These are phyloP conservation scores for Tephrocybe sp. DNA, from an alignment of 768 basidiomycete genomes.

Conservation along the genomic window DNA sequence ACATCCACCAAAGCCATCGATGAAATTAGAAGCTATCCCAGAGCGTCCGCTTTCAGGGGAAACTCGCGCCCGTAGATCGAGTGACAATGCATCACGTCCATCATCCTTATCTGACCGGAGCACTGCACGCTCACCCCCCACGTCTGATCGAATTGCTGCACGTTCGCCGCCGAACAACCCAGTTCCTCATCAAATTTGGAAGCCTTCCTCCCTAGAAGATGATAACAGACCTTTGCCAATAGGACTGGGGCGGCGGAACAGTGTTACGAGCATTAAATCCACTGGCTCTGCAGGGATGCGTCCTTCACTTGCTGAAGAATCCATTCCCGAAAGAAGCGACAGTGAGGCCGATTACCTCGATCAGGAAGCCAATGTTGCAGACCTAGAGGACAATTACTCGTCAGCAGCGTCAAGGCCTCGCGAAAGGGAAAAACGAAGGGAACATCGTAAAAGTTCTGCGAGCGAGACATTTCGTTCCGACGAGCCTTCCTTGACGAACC, in stretches of 20 bases:
- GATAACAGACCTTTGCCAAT: slow-evolving; percentile 38
- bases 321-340: slow-evolving; percentile 34
- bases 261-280: slow-evolving; percentile 48
- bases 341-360: slow-evolving; percentile 16
- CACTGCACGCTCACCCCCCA: slow-evolving; percentile 29
- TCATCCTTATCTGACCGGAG: slow-evolving; percentile 28
- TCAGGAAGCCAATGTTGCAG: slow-evolving; percentile 1
- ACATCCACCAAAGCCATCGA: neutral
- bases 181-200: slow-evolving; percentile 46
- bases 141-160: too few species aligned
- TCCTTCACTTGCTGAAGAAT: slow-evolving; percentile 36
- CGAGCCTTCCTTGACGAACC: slow-evolving; percentile 8
- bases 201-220: slow-evolving; percentile 43
- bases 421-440: slow-evolving; percentile 19
- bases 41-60: neutral
- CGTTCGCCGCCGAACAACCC: slow-evolving; percentile 25
- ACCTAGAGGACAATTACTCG: slow-evolving; percentile 8
- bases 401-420: slow-evolving; percentile 11
- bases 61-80: slow-evolving; percentile 7
- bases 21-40: neutral
- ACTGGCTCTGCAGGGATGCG: slow-evolving; percentile 39
- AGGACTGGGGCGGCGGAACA: slow-evolving; percentile 42
- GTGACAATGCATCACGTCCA: slow-evolving; percentile 11
- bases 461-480: slow-evolving; percentile 16
- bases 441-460: slow-evolving; percentile 18